Evolutionary conservation across 2,329 filamentous ascomycete genomes (phyloP).

Genomic region (Aspergillus transmontanensis): DNA sequence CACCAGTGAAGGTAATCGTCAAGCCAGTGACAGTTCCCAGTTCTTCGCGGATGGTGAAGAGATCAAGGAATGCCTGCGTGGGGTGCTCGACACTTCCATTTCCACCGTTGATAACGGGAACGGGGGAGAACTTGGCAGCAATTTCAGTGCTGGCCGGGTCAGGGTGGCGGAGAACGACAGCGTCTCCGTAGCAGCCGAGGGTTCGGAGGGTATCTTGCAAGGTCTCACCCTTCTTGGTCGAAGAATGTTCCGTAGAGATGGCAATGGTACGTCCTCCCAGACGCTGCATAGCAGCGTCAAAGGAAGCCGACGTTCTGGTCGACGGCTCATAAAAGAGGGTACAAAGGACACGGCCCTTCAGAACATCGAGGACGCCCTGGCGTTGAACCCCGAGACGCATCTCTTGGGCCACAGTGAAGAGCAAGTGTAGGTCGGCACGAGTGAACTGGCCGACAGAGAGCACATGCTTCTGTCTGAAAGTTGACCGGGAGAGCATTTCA

Average conservation of each 20-base stretch:
- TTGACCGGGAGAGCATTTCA: slow-evolving; percentile 74
- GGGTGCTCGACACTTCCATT: slow-evolving; percentile 96
- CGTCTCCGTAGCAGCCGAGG: slow-evolving; percentile 90
- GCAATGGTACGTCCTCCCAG: slow-evolving; percentile 84
- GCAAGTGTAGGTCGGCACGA: slow-evolving; percentile 82
- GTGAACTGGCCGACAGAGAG: slow-evolving; percentile 90
- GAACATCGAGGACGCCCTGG: slow-evolving; percentile 82
- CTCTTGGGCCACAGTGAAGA: slow-evolving; percentile 96
- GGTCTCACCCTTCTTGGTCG: slow-evolving; percentile 90
- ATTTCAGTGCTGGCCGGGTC: slow-evolving; percentile 77
- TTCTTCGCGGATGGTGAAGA: slow-evolving; percentile 98
- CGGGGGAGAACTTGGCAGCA: slow-evolving; percentile 82
- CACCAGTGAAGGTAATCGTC: slow-evolving; percentile 93
- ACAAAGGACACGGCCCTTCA: slow-evolving; percentile 83
- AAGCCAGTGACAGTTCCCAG: slow-evolving; percentile 92
- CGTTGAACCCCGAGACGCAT: slow-evolving; percentile 95
- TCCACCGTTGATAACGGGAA: slow-evolving; percentile 95
- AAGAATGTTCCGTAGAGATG: slow-evolving; percentile 81
- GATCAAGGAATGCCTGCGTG: slow-evolving; percentile 94
- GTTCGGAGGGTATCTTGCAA: slow-evolving; percentile 93
- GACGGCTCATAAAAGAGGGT: slow-evolving; percentile 98
- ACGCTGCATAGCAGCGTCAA: slow-evolving; percentile 97
- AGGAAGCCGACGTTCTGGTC: slow-evolving; percentile 91
- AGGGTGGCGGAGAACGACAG: slow-evolving; percentile 93
- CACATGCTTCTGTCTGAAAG: slow-evolving; percentile 88